A percentile compares a stretch with the other conserved stretches of the same genome.
These are phyloP conservation scores for Diaporthe sp. DNA, from an alignment of 2,329 filamentous ascomycete genomes.

Conservation along the genomic window DNA sequence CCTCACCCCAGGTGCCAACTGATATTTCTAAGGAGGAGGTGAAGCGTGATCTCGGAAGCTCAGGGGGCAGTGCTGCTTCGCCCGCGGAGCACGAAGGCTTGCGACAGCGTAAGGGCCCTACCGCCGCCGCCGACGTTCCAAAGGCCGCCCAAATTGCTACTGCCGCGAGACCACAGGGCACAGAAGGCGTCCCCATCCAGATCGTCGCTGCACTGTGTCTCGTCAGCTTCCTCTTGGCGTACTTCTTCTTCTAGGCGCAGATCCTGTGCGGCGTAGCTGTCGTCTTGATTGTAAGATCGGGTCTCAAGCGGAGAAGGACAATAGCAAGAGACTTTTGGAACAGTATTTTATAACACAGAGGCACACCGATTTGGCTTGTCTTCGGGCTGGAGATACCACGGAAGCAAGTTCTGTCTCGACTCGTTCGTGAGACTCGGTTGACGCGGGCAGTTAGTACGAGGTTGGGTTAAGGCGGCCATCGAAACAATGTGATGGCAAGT, in stretches of 20 bases:
- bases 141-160: constrained; percentile 59
- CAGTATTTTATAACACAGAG: constrained; percentile 1
- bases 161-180: constrained; percentile 66
- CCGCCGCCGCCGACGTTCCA: constrained; percentile 49
- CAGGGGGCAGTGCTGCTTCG: constrained; percentile 79
- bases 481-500: constrained; percentile 1
- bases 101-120: constrained; percentile 80
- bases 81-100: constrained; percentile 81
- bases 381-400: constrained; percentile 35
- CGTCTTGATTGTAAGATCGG: not conserved
- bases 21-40: constrained; percentile 48
- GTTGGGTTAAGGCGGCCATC: not conserved
- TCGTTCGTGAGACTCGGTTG: not conserved
- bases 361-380: not conserved
- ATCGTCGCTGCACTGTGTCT: constrained; percentile 88
- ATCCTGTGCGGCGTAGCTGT: not conserved
- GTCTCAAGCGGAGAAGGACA: constrained; percentile 8
- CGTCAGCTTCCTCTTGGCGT: constrained; percentile 92
- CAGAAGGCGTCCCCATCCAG: constrained; percentile 87
- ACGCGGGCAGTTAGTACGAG: not conserved
- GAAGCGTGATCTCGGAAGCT: constrained; percentile 64
- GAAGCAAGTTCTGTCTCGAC: constrained; percentile 1
- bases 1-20: constrained; percentile 41
- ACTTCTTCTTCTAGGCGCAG: constrained; percentile 86
- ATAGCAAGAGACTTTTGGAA: not conserved